Evolutionary conservation across 2,329 filamentous ascomycete species (phyloP).

Genomic region (Fonsecaea pedrosoi): DNA sequence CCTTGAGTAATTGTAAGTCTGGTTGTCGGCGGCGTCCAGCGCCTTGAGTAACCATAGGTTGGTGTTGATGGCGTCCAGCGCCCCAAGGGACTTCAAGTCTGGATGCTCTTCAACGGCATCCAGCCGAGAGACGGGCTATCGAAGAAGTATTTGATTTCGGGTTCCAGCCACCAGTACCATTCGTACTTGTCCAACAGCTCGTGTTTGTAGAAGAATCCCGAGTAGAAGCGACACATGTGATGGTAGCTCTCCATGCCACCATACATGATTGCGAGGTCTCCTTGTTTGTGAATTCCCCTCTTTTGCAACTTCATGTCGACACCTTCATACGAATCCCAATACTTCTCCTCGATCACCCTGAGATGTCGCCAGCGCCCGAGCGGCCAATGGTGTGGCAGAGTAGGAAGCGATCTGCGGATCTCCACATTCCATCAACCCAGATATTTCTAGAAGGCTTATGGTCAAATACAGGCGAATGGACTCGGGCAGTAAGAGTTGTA

Average conservation of each 20-base stretch:
- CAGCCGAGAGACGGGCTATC: constrained; percentile 61
- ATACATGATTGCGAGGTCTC: constrained; percentile 98
- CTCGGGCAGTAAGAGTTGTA: no score
- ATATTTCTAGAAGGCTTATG: no score
- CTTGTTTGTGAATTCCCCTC: constrained; percentile 97
- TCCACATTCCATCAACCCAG: no score
- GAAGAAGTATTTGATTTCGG: constrained; percentile 99
- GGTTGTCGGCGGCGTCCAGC: no score
- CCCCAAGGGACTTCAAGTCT: constrained; percentile 2
- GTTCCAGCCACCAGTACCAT: constrained; percentile 99
- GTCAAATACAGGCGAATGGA: no score
- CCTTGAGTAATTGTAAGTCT: no score
- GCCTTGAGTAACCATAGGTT: no score
- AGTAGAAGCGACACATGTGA: constrained; percentile 99
- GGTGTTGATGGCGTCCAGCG: no score
- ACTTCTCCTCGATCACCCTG: no score
- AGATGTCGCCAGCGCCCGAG: no score
- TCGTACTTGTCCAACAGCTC: constrained; percentile 94
- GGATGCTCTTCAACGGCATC: constrained; percentile 30
- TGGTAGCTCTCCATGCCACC: constrained; percentile 98
- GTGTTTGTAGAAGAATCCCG: constrained; percentile 99
- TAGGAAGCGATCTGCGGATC: no score
- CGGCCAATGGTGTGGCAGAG: no score
- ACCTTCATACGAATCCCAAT: background rate
- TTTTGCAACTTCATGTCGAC: constrained; percentile 77